Base-by-base conservation (phyloP, 805 yeast genomes). In the Lachancea meyersii region DNA sequence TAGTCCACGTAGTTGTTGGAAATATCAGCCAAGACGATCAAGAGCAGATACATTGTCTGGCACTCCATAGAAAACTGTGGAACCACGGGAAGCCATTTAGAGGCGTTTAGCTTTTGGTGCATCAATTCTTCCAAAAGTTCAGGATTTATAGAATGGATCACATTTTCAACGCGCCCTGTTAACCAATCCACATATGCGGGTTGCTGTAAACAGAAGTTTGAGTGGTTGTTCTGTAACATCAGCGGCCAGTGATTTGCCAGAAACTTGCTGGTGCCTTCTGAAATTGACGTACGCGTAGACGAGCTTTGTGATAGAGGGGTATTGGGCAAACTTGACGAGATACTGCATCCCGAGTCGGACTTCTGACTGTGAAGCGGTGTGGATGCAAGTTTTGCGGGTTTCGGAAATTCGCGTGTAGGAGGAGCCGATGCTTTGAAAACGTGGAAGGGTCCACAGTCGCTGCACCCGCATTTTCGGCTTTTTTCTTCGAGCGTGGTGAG, bases 181-280 rank as follows among this genome's bases (percentile, higher is more conserved):
- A 42, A 28, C 45, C 45, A 42, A 6, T 30, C 31, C 17, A 42
- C 45, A 17, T 36, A 42, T 4, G 32, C 41, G n/a, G 41, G 33
- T 24, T 42, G 45, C 27, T 32, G 39, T 6, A 42, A n/a, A 32
- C 45, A 42, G 18, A 42, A 42, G 20, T 42, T 42, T 13, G 27
- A 13, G 22, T 14, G 32, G 22, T 42, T 42, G n/a, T n/a, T 27
- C 19, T 28, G 34, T 5, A 42, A 31, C 27, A 42, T 10, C 8
- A 30, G 22, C 5, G 37, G 41, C 45, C 45, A 42, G 20, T 22
- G 40, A 20, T 18, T 21, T 11, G 36, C 32, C 17, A 35, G 22
- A n/a, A 31, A 24, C 16, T 19, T 21, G 24, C 23, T 17, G 10
- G 40, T 28, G 4, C 13, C 35, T 13, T 38, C 41, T n/a, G 35